Base-by-base conservation (phyloP, 371 early-diverging fungal species). In the Apophysomyces trapeziformis region DNA sequence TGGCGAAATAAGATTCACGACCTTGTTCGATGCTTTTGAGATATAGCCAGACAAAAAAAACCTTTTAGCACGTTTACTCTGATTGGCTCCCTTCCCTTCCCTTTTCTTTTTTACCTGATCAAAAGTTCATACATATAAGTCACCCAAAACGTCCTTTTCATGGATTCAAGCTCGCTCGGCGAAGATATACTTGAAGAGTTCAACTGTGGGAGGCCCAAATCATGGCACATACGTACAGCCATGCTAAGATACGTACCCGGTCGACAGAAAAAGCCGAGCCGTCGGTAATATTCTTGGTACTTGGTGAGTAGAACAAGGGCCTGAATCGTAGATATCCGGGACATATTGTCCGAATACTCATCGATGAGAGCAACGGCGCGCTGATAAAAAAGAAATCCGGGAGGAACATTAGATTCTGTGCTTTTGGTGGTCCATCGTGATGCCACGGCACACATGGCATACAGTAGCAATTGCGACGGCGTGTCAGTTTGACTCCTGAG, bases 221-320 rank as follows among this genome's bases (percentile, higher is more conserved):
- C 93, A 61, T 88, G 82, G 13, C 90, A 88, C 90, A 93, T 93
- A 16, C 87, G 80, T 11, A 90, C 86, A 21, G 93, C 95, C 86
- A 77, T 74, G 1, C 78, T 69, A 9, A 82, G 61, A 61, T 73
- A 82, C 9, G 71, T 50, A 39, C 76, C 68, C 0, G 83, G 73
- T 5, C 80, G 71, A 57, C 73, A 71, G 63, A 78, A 76, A 47
- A 71, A 82, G 0, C 83, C 83, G 0, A 70, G 41, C 0, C 83
- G 70, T 32, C 73, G 76, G 45, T 69, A 73, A 18, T 85, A 85
- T 58, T 89, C 85, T 63, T 85, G 88, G 67, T 92, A 92, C 38
- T 89, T 88, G 4, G 90, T 84, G 69, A 93, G 69, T 35, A 92
- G 70, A 16, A 93, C 70, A 16, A 93, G 72, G 0, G 91, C 90